These are phyloP conservation scores for Scutellaria galericulata DNA, from an alignment of 257 asterid species.

Conservation along the genomic window DNA sequence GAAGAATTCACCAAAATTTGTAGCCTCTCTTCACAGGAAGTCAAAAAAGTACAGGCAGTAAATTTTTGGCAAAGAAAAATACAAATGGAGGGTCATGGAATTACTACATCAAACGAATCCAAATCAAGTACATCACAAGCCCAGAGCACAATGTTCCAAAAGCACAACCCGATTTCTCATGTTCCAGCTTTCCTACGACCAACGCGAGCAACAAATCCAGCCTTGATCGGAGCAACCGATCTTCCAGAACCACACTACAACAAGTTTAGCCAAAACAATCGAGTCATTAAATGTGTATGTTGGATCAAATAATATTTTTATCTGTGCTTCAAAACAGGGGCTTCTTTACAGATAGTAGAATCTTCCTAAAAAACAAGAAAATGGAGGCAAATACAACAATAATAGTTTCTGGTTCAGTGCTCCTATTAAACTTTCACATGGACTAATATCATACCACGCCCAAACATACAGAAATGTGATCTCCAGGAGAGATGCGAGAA, in stretches of 20 bases:
- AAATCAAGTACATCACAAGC: constrained; percentile 2
- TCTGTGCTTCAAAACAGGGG: not conserved
- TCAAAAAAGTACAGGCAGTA: too few species aligned
- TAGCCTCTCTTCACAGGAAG: too few species aligned
- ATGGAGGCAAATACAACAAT: constrained; percentile 50
- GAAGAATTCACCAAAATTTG: too few species aligned
- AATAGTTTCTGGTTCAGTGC: too few species aligned
- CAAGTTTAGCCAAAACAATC: constrained; percentile 11
- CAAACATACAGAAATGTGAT: not conserved
- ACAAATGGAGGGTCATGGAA: too few species aligned
- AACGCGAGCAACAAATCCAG: constrained; percentile 89
- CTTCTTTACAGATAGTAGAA: not conserved
- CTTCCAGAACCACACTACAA: constrained; percentile 87
- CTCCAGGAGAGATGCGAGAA: not conserved
- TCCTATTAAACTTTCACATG: not conserved
- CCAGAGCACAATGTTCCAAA: not conserved
- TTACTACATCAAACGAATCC: not conserved
- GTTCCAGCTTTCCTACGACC: constrained; percentile 93
- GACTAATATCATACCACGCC: too few species aligned
- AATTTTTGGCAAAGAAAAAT: too few species aligned
- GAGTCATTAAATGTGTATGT: too few species aligned
- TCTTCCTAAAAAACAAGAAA: constrained; percentile 38
- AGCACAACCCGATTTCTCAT: constrained; percentile 21
- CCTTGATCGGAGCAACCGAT: constrained; percentile 88
- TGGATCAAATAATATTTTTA: not conserved